Conservation (phyloP, 2,329 filamentous ascomycete genomes). For the Xylariaceae sp. region DNA sequence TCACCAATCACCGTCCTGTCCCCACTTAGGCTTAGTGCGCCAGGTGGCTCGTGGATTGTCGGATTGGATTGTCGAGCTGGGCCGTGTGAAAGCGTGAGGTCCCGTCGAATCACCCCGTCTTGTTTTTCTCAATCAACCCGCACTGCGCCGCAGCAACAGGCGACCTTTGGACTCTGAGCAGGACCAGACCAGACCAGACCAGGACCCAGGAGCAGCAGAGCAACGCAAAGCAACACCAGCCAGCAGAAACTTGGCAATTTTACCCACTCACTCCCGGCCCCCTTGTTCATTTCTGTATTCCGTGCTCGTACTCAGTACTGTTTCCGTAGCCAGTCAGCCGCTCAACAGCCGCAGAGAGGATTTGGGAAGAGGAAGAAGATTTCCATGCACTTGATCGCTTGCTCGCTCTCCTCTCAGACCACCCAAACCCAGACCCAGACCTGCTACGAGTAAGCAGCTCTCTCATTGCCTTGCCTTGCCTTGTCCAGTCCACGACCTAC, state of each 20-base stretch:
- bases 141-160: neutral
- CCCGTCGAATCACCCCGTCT: slow-evolving; percentile 2
- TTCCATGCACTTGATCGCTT: slow-evolving; percentile 17
- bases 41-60: neutral
- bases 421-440: neutral
- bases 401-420: slow-evolving; percentile 21
- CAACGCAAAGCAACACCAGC: neutral
- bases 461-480: slow-evolving; percentile 20
- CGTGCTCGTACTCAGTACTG: no score
- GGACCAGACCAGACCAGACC: no score
- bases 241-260: slow-evolving; percentile 1
- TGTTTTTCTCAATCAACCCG: slow-evolving; percentile 8
- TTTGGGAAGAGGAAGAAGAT: slow-evolving; percentile 16
- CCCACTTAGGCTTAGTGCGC: slow-evolving; percentile 6
- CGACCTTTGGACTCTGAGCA: neutral
- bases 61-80: no score
- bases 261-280: neutral
- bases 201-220: neutral
- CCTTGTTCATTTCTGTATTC: slow-evolving; percentile 8
- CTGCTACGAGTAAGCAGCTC: slow-evolving; percentile 11
- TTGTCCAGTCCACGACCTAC: slow-evolving; percentile 18
- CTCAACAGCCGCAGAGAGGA: slow-evolving; percentile 5
- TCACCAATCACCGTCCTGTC: neutral
- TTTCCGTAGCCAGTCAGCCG: slow-evolving; percentile 14
- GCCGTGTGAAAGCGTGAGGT: neutral